These are phyloP conservation scores for Schoenoplectus triqueter DNA, from an alignment of 202 grass and related monocot genomes.

Conservation along the genomic window DNA sequence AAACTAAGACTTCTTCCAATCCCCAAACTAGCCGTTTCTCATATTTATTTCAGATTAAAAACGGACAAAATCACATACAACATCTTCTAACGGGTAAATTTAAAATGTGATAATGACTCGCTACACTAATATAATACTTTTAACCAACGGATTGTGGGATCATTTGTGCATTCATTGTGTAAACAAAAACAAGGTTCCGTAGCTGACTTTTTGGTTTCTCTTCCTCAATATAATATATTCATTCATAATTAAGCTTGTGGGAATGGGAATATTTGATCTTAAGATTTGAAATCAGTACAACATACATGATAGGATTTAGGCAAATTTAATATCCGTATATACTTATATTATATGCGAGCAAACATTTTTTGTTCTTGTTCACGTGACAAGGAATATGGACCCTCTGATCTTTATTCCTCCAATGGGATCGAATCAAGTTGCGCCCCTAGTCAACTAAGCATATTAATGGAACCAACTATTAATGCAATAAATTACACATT, in stretches of 20 bases:
- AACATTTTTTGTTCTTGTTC: background rate
- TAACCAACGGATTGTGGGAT: background rate
- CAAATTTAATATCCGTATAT: slow-evolving; percentile 3
- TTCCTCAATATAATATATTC: slow-evolving; percentile 15
- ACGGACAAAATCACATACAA: background rate
- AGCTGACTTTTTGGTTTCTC: slow-evolving; percentile 34
- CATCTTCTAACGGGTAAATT: background rate
- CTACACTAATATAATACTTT: background rate
- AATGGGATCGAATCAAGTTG: slow-evolving; percentile 24
- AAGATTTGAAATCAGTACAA: slow-evolving; percentile 27
- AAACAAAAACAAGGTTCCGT: slow-evolving; percentile 33
- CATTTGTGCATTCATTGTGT: background rate
- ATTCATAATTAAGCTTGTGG: slow-evolving; percentile 6
- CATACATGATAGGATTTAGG: background rate
- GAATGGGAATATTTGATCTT: slow-evolving; percentile 17
- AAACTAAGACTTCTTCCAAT: slow-evolving; percentile 26
- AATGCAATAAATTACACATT: background rate
- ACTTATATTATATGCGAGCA: background rate
- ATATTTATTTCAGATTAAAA: background rate
- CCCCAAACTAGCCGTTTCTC: slow-evolving; percentile 26
- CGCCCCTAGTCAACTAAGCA: slow-evolving; percentile 30
- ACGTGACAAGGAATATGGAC: slow-evolving; percentile 20
- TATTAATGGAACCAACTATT: background rate
- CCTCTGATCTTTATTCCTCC: slow-evolving; percentile 38
- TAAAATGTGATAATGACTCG: background rate